These are phyloP conservation scores for Pterocarpus santalinus DNA, from an alignment of 306 rosid species.

Conservation along the genomic window DNA sequence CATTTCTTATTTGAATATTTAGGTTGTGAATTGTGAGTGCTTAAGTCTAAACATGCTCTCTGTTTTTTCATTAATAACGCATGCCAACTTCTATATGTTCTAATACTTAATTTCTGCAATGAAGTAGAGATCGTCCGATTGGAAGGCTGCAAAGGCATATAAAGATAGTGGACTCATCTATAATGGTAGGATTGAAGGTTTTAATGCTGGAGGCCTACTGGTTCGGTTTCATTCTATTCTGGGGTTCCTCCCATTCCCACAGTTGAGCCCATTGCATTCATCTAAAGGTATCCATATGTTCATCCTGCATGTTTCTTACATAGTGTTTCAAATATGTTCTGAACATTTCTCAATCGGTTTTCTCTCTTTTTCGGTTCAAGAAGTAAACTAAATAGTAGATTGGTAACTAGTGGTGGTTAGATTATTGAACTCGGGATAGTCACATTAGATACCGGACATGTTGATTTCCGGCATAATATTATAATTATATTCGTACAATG, in stretches of 20 bases:
- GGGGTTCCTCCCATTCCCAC: constrained; percentile 91
- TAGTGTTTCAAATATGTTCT: not conserved
- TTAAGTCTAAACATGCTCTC: not conserved
- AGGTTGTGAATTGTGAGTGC: no score
- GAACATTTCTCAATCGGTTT: not conserved
- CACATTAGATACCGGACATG: no score
- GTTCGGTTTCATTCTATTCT: constrained; percentile 72
- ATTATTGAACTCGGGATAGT: no score
- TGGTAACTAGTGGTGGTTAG: no score
- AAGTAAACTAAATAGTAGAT: not conserved
- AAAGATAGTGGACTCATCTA: constrained; percentile 66
- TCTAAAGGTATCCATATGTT: constrained; percentile 69
- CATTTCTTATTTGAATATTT: no score
- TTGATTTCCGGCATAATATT: not conserved
- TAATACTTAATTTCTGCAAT: constrained; percentile 78
- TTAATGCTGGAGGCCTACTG: constrained; percentile 78
- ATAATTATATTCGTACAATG: not conserved
- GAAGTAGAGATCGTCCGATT: constrained; percentile 92
- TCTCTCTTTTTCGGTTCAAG: no score
- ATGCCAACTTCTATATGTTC: constrained; percentile 42
- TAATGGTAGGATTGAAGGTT: constrained; percentile 80
- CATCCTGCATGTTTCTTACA: not conserved
- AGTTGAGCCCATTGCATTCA: constrained; percentile 75
- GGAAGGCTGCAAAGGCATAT: constrained; percentile 79
- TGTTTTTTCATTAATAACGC: not conserved